Conservation (phyloP, 768 basidiomycete species). For the Lactarius deliciosus region DNA sequence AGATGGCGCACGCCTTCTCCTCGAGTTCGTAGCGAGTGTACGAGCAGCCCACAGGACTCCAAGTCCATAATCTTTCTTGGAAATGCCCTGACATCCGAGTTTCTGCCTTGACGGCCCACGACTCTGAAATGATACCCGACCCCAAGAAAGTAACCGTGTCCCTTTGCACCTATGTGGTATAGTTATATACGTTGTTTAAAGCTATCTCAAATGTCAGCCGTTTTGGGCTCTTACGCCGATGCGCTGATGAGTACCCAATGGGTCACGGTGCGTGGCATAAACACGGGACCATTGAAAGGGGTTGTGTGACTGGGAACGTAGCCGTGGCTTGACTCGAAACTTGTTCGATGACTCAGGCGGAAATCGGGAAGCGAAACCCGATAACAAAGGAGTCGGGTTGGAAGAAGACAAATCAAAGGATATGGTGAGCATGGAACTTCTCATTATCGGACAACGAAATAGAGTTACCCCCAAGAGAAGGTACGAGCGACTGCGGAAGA, state of each 20-base stretch:
- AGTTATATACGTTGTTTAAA: constrained; percentile 20
- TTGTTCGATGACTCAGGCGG: neutral
- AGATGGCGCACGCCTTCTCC: constrained; percentile 23
- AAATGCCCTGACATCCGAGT: neutral
- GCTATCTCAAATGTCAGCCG: neutral
- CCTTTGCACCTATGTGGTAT: constrained; percentile 12
- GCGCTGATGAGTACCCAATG: neutral
- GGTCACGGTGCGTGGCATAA: neutral
- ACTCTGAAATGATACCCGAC: constrained; percentile 17
- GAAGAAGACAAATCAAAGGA: neutral
- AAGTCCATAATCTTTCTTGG: constrained; percentile 8
- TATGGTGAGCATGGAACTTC: neutral
- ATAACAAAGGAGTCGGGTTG: neutral
- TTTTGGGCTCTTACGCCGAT: neutral
- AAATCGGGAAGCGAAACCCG: neutral
- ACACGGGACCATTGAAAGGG: neutral
- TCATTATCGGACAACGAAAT: neutral
- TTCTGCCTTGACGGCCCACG: constrained; percentile 1
- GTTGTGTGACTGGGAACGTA: neutral
- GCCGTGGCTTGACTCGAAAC: neutral
- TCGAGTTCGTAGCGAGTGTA: constrained; percentile 21
- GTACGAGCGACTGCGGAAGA: constrained; percentile 13
- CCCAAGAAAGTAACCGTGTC: neutral
- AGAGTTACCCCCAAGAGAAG: neutral
- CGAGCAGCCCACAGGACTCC: constrained; percentile 8